phyloP scores from a whole-genome alignment of 257 asterid genomes.

The Solanum ahanhuiri region DNA sequence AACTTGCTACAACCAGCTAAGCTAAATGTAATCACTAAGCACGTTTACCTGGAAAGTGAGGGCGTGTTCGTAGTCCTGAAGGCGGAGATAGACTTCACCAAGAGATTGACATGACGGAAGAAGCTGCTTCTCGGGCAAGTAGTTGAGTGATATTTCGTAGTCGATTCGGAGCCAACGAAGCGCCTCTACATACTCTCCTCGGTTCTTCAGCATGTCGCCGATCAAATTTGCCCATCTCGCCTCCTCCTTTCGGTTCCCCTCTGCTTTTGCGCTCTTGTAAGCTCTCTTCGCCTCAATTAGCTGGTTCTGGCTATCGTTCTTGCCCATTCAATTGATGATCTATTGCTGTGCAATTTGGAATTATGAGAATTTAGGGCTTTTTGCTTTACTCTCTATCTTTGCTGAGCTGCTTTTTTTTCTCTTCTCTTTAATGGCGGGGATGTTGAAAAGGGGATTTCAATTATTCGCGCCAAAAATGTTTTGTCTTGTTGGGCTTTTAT shows the following conservation, averaged over 20 bases:
- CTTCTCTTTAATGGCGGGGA: neutral
- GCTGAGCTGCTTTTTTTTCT: neutral
- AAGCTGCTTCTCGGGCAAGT: slow-evolving; percentile 53
- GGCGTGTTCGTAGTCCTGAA: slow-evolving; percentile 43
- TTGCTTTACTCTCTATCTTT: neutral
- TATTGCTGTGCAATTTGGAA: neutral
- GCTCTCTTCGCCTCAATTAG: slow-evolving; percentile 51
- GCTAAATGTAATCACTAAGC: neutral
- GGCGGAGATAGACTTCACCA: slow-evolving; percentile 83
- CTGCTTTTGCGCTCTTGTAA: slow-evolving; percentile 40
- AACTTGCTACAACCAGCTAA: neutral
- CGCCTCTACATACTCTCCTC: slow-evolving; percentile 86
- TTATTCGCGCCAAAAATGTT: neutral
- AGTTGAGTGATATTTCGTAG: slow-evolving; percentile 50
- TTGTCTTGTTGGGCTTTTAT: neutral
- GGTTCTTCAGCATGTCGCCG: slow-evolving; percentile 68
- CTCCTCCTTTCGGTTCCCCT: slow-evolving; percentile 72
- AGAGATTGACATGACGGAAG: slow-evolving; percentile 93
- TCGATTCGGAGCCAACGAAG: slow-evolving; percentile 80
- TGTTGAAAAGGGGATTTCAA: neutral
- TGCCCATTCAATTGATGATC: slow-evolving; percentile 25
- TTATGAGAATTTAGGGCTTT: neutral
- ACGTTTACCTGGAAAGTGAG: slow-evolving; percentile 53
- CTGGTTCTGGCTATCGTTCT: slow-evolving; percentile 46
- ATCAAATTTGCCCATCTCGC: slow-evolving; percentile 93